Evolutionary conservation across 2,329 filamentous ascomycete genomes (phyloP).

Genomic region (Cordyceps pruinosa): DNA sequence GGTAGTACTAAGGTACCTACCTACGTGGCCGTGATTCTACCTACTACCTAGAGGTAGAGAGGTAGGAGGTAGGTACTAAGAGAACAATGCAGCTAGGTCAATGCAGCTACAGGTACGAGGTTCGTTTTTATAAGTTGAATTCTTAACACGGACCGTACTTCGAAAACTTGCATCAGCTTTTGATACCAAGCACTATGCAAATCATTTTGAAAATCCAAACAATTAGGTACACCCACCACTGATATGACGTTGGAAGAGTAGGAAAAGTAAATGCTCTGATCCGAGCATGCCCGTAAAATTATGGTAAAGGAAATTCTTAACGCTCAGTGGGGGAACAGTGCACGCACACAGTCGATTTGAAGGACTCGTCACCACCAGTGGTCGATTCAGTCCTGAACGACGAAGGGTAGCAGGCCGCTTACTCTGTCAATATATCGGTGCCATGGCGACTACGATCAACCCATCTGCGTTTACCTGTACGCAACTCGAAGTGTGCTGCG

Average conservation of each 20-base stretch:
- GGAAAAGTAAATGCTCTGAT: neutral
- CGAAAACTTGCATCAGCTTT: neutral
- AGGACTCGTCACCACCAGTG: neutral
- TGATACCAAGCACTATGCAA: neutral
- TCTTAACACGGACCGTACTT: neutral
- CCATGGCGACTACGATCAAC: slow-evolving; percentile 46
- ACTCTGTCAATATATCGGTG: neutral
- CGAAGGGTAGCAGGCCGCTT: neutral
- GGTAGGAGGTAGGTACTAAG: no score
- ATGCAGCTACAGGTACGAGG: no score
- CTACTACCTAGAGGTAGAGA: no score
- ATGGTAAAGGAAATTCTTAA: neutral
- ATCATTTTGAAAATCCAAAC: neutral
- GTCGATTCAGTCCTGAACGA: neutral
- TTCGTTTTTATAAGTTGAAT: no score
- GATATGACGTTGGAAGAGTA: neutral
- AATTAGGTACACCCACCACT: neutral
- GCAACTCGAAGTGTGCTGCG: slow-evolving; percentile 82
- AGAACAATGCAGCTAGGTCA: no score
- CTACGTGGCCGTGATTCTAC: no score
- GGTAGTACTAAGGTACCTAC: no score
- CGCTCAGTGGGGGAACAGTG: neutral
- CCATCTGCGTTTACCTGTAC: slow-evolving; percentile 76
- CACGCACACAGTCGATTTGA: neutral
- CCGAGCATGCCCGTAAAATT: neutral